Evolutionary conservation across 2,329 filamentous ascomycete genomes (phyloP), one percentile per base, ranked within the genome.

Genomic region (Trichoderma pleuroti): DNA sequence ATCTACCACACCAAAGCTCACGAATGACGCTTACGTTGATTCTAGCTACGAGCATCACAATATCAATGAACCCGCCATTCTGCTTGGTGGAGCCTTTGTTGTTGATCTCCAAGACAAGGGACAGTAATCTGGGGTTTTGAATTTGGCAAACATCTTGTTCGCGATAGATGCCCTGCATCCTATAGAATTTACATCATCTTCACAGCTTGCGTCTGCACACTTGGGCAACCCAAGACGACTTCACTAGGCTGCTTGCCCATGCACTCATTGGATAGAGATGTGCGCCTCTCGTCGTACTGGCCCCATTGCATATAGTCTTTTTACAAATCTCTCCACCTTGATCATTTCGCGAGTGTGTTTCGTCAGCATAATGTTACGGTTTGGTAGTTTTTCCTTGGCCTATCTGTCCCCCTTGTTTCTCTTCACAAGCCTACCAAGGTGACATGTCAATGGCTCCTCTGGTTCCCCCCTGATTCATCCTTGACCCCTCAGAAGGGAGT

Each of bases 31-130:
- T 52, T 46, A 7, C 24, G 11, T 24, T 46, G 34, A 52, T 66
- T 61, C 21, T 21, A 92, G 92, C 80, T 97, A 96, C 78, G 92
- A 96, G 76, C 93, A 96, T 80, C 86, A 92, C 75, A 93, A 81
- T 74, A 87, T 96, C 68, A 82, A 93, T 2, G 93, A 96, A 80
- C 93, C 93, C 2, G 93, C 93, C 0, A 91, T 97, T 66, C 82
- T 95, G 36, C 85, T 96, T 1, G 93, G 93, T 14, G 90, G 93
- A 72, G 88, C 90, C 0, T 93, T 94, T 77, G 81, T 84, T 2
- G 86, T 89, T 30, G 82, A 83, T 21, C 74, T 81, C 46, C 75
- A 73, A 46, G 71, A 77, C 46, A 75, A 75, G 72, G 74, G 26
- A 39, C n/a, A 28, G 6, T 26, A n/a, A 36, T 28, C 32, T 28